Base-by-base conservation (phyloP, 2,329 filamentous ascomycete species). In the Dichotomopilus funicola region DNA sequence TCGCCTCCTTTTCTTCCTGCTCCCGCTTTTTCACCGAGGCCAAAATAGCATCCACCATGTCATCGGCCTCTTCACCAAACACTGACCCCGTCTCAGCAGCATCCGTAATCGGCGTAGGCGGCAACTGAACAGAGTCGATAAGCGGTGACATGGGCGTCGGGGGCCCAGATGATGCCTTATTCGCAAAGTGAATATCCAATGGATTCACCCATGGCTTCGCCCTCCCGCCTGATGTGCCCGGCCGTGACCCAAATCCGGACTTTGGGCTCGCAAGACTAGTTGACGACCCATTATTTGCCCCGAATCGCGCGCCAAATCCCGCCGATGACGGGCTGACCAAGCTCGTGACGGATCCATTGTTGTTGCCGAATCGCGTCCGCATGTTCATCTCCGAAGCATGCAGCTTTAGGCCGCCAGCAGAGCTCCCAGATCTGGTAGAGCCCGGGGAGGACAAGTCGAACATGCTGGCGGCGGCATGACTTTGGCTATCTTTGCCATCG, bases 131-230 rank as follows among this genome's bases (percentile, higher is more conserved):
- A 49, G 75, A 69, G 42, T 71, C 71, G n/a, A 67, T 70, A 8
- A 77, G 64, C 0, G 73, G 71, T 10, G 72, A 75, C 56, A 66
- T 74, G 1, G 68, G 65, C 4, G 64, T 57, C 41, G 64, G 60
- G 7, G 67, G 65, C 10, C 60, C 64, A 6, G 61, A 65, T 12
- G 64, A 57, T 50, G 62, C 46, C 47, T 62, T 50, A 56, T 62
- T 72, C 50, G 61, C 61, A 57, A 75, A 76, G 55, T 78, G 73
- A 36, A 76, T 70, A 10, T 78, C 74, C n/a, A 79, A 68, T 0
- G 78, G 75, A 57, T 75, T 77, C 6, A 75, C 69, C 70, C 74
- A 75, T 4, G 71, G 68, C 54, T 71, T 73, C 45, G 67, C 70
- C 31, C 64, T 69, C 4, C 33, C 27, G 31, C 57, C 65, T 5